Evolutionary conservation across 768 basidiomycete species (phyloP).

Genomic region (Holtermanniella nyarrowii): DNA sequence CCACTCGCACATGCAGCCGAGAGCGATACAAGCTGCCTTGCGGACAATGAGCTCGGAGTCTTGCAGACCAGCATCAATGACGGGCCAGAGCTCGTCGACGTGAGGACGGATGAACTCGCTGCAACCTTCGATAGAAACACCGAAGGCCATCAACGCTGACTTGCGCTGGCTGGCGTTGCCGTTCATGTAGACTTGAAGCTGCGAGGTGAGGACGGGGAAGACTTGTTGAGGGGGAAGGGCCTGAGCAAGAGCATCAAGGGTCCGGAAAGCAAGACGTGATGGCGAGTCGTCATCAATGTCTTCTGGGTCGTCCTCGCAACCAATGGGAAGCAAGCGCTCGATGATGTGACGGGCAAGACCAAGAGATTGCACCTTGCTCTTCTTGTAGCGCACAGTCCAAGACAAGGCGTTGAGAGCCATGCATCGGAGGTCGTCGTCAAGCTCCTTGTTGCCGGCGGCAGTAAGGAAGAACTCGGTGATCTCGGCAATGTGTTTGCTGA

Average conservation of each 20-base stretch:
- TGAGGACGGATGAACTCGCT: constrained; percentile 94
- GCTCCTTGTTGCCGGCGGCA: constrained; percentile 65
- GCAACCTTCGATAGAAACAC: constrained; percentile 93
- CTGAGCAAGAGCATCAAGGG: constrained; percentile 84
- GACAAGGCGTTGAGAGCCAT: constrained; percentile 86
- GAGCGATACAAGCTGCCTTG: constrained; percentile 90
- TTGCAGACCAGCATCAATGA: constrained; percentile 76
- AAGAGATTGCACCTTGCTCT: constrained; percentile 81
- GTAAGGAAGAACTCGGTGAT: constrained; percentile 78
- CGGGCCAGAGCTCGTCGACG: constrained; percentile 84
- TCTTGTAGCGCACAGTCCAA: constrained; percentile 99
- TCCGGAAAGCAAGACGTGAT: constrained; percentile 86
- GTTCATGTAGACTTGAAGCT: constrained; percentile 82
- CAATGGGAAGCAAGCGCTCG: constrained; percentile 84
- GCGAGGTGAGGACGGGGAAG: constrained; percentile 75
- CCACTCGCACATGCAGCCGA: constrained; percentile 96
- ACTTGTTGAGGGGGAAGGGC: constrained; percentile 88
- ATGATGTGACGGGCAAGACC: constrained; percentile 75
- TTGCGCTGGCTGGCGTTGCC: constrained; percentile 69
- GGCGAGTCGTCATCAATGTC: constrained; percentile 83
- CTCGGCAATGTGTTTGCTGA: constrained; percentile 76
- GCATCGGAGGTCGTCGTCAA: constrained; percentile 70
- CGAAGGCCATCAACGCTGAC: constrained; percentile 87
- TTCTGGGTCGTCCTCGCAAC: constrained; percentile 85
- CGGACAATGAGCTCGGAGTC: constrained; percentile 76